Base-by-base conservation (phyloP, 345 rosid species). In the Trapa incisa region DNA sequence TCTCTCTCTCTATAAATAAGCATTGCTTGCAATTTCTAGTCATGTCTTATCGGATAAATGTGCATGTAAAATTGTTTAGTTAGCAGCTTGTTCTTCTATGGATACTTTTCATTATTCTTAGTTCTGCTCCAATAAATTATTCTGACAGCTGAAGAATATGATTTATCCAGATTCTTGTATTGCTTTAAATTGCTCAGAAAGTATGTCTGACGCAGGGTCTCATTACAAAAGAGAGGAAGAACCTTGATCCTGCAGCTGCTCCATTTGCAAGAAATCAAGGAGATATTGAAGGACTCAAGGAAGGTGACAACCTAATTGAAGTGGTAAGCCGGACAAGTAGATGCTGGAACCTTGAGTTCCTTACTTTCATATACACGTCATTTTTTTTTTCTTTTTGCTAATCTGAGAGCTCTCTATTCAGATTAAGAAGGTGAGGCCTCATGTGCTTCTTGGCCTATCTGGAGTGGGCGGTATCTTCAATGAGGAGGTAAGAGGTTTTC, bases 381-480 rank as follows among this genome's bases (percentile, higher is more conserved):
- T 29, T 72, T 68, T 22, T 22, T 22, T 22, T 22, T 22, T 22
- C 29, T 22, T 22, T 22, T 22, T 22, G 29, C 29, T 68, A 41
- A 52, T 72, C 67, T 71, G 73, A 73, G 62, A 48, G 32, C 58
- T 65, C 35, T 50, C 37, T 76, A 12, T 75, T 77, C 89, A 94
- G 99, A 92, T 94, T 67, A 94, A 78, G 77, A 85, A 75, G 80
- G 81, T 87, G 72, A 91, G 78, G 80, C 99, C 99, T 15, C 87
- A 87, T 77, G 99, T 89, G 77, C 96, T 94, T 76, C 95, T 94
- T 77, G 99, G 99, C 76, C 79, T 94, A 77, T 94, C 99, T 77
- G 97, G 99, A 79, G 99, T 94, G 72, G 99, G 97, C 66, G 97
- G 99, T 37, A 68, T 91, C 84, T 94, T 94, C 83, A 60, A 65